Conservation (phyloP, 2,329 filamentous ascomycete species). For the Neonectria magnoliae region DNA sequence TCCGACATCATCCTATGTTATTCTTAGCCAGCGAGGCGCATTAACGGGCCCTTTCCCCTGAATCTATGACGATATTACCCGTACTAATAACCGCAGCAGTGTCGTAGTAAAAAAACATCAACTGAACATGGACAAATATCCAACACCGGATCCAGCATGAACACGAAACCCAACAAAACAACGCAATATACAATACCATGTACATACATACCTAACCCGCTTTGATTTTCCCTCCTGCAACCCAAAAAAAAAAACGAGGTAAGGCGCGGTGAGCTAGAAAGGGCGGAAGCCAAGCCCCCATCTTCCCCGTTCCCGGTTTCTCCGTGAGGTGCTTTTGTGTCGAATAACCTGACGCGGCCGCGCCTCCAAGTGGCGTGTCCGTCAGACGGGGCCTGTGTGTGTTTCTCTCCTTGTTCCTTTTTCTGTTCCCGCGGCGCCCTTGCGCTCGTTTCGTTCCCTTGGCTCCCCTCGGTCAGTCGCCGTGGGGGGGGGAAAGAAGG, state of each 20-base stretch:
- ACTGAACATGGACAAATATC: neutral
- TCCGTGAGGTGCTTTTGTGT: conserved; percentile 38
- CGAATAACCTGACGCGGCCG: conserved; percentile 35
- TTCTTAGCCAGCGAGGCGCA: neutral
- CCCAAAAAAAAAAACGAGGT: neutral
- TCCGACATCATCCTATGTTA: conserved; percentile 11
- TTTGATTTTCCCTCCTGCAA: neutral
- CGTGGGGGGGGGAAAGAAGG: conserved; percentile 7
- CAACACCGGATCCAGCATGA: neutral
- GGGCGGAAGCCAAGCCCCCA: conserved; percentile 15
- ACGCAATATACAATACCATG: neutral
- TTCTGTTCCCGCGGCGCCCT: neutral
- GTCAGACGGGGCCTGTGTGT: conserved; percentile 13
- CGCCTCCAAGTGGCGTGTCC: conserved; percentile 36
- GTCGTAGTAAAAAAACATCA: neutral
- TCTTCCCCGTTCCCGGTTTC: conserved; percentile 24
- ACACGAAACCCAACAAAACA: neutral
- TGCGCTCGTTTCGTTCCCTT: conserved; percentile 1
- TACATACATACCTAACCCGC: neutral
- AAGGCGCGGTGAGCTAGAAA: conserved; percentile 4
- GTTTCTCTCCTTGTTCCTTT: neutral
- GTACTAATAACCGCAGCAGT: neutral
- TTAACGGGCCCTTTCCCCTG: neutral
- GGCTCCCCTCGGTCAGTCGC: conserved; percentile 8
- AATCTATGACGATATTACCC: conserved; percentile 15